Evolutionary conservation across 139 green algal genomes (phyloP).

Genomic region (Picochlorum sp.): DNA sequence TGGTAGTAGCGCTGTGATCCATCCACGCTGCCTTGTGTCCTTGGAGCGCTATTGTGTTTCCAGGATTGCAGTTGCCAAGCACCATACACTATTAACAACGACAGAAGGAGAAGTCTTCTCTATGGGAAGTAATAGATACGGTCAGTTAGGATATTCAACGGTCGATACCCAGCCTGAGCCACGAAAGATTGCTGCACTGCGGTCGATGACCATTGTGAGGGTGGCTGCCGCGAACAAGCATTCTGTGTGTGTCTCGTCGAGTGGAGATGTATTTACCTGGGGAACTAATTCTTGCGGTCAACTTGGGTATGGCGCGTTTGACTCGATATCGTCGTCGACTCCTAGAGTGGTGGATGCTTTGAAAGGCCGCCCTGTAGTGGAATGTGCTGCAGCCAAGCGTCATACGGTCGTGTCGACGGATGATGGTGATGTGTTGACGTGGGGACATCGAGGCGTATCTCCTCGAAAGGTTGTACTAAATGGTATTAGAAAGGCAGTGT

Average conservation of each 20-base stretch:
- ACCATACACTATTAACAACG: constrained; percentile 78
- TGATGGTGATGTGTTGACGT: constrained; percentile 73
- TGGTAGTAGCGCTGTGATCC: constrained; percentile 56
- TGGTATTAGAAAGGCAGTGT: constrained; percentile 17
- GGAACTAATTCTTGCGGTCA: constrained; percentile 65
- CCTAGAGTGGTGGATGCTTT: constrained; percentile 72
- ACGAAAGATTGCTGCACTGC: constrained; percentile 40
- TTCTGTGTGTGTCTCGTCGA: constrained; percentile 55
- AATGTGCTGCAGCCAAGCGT: constrained; percentile 71
- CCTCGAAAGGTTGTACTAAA: constrained; percentile 50
- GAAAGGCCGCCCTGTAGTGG: constrained; percentile 53
- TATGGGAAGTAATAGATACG: constrained; percentile 66
- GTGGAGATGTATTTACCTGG: constrained; percentile 75
- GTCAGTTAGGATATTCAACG: constrained; percentile 57
- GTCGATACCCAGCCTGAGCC: constrained; percentile 69
- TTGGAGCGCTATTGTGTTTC: constrained; percentile 25
- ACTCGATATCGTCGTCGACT: constrained; percentile 52
- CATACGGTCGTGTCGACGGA: constrained; percentile 74
- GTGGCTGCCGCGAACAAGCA: constrained; percentile 82
- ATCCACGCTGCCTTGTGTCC: constrained; percentile 34
- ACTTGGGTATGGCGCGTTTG: constrained; percentile 73
- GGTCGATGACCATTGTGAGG: constrained; percentile 34
- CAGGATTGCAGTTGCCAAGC: constrained; percentile 66
- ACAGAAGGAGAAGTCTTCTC: constrained; percentile 66
- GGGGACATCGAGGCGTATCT: constrained; percentile 69